Base-by-base conservation (phyloP, 2,329 filamentous ascomycete species). In the Tothia fuscella region DNA sequence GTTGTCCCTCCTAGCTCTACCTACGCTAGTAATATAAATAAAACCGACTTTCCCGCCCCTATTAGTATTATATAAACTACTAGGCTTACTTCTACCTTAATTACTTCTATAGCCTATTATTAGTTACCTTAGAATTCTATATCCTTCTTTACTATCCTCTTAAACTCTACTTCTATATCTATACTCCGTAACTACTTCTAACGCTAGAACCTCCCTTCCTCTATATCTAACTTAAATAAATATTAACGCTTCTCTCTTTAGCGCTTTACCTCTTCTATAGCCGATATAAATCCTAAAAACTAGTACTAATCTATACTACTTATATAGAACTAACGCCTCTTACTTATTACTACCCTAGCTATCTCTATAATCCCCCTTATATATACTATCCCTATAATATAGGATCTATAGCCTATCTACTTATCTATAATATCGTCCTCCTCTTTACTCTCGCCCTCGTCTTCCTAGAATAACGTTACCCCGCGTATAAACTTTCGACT, bases 1-100 rank as follows among this genome's bases (percentile, higher is more conserved):
- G 40, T 55, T 7, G 30, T 46, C 1, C 50, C 41, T 3, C 39
- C 38, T 24, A 40, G 38, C 40, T 47, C 42, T n/a, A 41, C 38
- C 41, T 30, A 50, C n/a, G 45, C 48, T 35, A 46, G 52, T 43
- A 55, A 46, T 44, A 55, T 55, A 31, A 56, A 56, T 25, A 54
- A 45, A 17, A 56, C 33, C 34, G 51, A 54, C 47, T 55, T 55
- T 4, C 53, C 47, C 14, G 45, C 50, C 20, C 53, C 46, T 6
- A 42, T 56, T 12, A 34, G 49, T 37, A 56, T 52, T 19, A 55
- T 43, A 10, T 39, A 45, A 10, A 53, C 42, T 9, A 53, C 45
- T 7, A 36, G 44, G 43, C 49, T 52, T 37, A 47, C 13, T 3
- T 47, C 43, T 10, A 41, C 42, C 32, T 50, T 44, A 37, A 56